Conservation (phyloP, 345 rosid genomes). For the Eucalyptus pauciflora region DNA sequence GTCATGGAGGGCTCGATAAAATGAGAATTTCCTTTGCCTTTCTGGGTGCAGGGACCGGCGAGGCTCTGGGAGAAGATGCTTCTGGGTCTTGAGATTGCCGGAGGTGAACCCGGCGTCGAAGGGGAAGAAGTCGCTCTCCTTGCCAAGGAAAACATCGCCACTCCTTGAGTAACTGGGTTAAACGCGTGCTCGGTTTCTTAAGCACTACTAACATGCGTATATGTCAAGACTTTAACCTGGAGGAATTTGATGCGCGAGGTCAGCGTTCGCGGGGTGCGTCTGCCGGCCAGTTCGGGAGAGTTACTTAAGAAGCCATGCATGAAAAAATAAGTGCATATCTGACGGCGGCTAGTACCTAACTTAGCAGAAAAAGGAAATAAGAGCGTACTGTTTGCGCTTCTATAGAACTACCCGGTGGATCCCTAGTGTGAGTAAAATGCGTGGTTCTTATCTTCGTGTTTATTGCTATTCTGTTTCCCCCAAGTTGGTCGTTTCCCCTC, state of each 20-base stretch:
- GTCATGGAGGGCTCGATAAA: neutral
- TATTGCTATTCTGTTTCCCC: neutral
- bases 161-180: slow-evolving; percentile 26
- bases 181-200: neutral
- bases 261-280: neutral
- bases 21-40: neutral
- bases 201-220: neutral
- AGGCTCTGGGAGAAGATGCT: slow-evolving; percentile 63
- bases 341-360: neutral
- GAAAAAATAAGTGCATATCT: neutral
- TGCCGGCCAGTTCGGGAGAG: neutral
- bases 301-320: neutral
- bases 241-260: neutral
- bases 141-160: slow-evolving; percentile 74
- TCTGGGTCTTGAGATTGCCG: slow-evolving; percentile 43
- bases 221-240: neutral
- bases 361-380: neutral
- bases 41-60: slow-evolving; percentile 63
- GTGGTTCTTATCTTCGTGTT: neutral
- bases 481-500: neutral
- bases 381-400: neutral
- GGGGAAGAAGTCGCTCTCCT: slow-evolving; percentile 88
- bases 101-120: slow-evolving; percentile 49
- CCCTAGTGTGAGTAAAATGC: neutral
- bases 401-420: neutral